Evolutionary conservation across 495 filamentous ascomycete species (phyloP), one percentile per base, ranked within the genome.

Genomic region (Penicillium chermesinum): DNA sequence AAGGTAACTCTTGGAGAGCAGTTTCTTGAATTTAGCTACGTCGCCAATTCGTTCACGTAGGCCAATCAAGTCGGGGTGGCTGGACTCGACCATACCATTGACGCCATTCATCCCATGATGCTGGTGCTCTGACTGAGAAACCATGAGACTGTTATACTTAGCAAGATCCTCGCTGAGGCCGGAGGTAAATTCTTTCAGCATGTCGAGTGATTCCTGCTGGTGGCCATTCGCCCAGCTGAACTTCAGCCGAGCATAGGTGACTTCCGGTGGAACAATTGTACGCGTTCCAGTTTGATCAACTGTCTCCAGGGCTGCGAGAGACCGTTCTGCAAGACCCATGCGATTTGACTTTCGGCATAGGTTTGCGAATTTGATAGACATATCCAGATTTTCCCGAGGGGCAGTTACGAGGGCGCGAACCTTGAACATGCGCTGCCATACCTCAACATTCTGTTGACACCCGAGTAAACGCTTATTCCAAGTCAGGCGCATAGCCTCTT

Each of bases 331-430:
- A n/a, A 99, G 78, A 12, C 91, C 93, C 73, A 89, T 91, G 8
- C 93, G 84, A 42, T 88, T 86, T 22, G 89, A 95, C 62, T 97
- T 99, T 56, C 93, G 85, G 65, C 93, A 99, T 7, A 99, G 79
- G 55, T 96, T 97, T 50, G 94, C 88, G 58, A 96, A 97, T 61
- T 99, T 99, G 71, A 97, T 96, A 78, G 87, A 95, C 89, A 97
- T 97, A 58, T 93, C 86, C 75, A 94, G 87, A 54, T 97, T 95
- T 62, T 99, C 91, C 21, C 79, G 82, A 3, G 93, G 90, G 9
- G 78, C 79, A 41, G 96, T 91, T 40, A 99, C 93, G 38, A 99
- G 79, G 13, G 87, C 87, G 50, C 94, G 80, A 32, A 97, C 87
- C 63, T 96, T 94, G 18, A 99, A 81, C 89, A 95, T 97, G 35